A percentile compares a stretch with the other conserved stretches of the same genome.
Conservation (phyloP, 225 moss, liverwort and hornwort species). For the Pseudisothecium myosuroides region DNA sequence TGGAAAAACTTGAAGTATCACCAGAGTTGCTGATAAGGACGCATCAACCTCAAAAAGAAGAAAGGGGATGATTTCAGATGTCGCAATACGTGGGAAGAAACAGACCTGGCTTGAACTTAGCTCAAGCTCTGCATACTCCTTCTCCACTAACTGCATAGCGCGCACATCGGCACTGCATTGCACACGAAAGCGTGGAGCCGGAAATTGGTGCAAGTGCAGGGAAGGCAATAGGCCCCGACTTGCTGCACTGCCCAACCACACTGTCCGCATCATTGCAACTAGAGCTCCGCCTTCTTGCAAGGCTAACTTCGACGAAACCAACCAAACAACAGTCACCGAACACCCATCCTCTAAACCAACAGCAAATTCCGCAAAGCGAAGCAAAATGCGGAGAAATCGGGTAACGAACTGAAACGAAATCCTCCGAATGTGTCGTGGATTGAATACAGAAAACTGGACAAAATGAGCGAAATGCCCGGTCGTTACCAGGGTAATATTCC, state of each 20-base stretch:
- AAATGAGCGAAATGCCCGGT: neutral
- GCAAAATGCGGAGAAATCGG: neutral
- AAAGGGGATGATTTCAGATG: neutral
- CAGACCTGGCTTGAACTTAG: slow-evolving; percentile 42
- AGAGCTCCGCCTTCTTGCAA: neutral
- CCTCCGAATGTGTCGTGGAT: neutral
- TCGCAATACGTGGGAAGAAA: neutral
- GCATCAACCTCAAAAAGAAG: neutral
- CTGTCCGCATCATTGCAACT: slow-evolving; percentile 12
- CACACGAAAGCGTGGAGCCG: neutral
- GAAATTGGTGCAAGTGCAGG: neutral
- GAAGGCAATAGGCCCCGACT: slow-evolving; percentile 10
- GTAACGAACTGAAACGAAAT: neutral
- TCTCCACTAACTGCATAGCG: slow-evolving; percentile 30
- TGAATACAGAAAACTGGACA: neutral
- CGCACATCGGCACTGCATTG: slow-evolving; percentile 20
- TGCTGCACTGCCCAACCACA: slow-evolving; percentile 14
- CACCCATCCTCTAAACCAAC: neutral
- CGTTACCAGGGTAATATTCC: neutral
- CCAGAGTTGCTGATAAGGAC: neutral
- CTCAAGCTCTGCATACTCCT: slow-evolving; percentile 66
- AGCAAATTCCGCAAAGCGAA: neutral
- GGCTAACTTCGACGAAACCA: neutral
- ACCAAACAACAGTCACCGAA: neutral
- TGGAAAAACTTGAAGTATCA: neutral